Base-by-base conservation (phyloP, 768 basidiomycete genomes). In the Rhizopogon vinicolor region DNA sequence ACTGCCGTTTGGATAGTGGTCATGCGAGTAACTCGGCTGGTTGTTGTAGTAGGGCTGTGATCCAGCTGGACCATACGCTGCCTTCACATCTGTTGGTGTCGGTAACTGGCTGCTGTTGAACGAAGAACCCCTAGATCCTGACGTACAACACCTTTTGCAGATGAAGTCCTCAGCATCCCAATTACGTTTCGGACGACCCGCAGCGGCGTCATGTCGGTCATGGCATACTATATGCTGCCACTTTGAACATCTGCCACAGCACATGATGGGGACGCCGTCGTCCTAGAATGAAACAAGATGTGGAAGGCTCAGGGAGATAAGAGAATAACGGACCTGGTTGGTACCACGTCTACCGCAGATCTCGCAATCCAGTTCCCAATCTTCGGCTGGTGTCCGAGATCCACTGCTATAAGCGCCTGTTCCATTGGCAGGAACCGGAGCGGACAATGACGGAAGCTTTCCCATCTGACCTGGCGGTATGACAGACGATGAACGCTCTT, bases 141-240 rank as follows among this genome's bases (percentile, higher is more conserved):
- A 53, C 19, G 57, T 43, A 44, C 63, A 79, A 68, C 91, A 93
- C 35, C 74, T 74, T 44, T 72, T 73, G 67, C 91, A 94, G 57
- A 84, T 68, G 65, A 97, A 97, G 41, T 93, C 89, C 52, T 89
- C 90, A n/a, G 73, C 65, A 50, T 90, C 83, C 94, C 94, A 97
- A 61, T 94, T 84, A 18, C 93, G 83, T 60, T 75, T 80, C 4
- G 80, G 82, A 13, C 78, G 79, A 22, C 91, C 88, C 43, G 81
- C 78, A 19, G 75, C 71, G 31, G 73, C 69, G 68, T 95, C 93
- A 29, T 78, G 82, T 46, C 70, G 72, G 64, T 96, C 90, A 63
- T 95, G 91, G 63, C 94, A 97, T 19, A 74, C 66, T 35, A 91
- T 91, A 63, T 97, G 94, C 62, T 96, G 94, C 94, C 93, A 97